These are phyloP conservation scores for Brassica carinata DNA, from an alignment of 345 rosid species.

Conservation along the genomic window DNA sequence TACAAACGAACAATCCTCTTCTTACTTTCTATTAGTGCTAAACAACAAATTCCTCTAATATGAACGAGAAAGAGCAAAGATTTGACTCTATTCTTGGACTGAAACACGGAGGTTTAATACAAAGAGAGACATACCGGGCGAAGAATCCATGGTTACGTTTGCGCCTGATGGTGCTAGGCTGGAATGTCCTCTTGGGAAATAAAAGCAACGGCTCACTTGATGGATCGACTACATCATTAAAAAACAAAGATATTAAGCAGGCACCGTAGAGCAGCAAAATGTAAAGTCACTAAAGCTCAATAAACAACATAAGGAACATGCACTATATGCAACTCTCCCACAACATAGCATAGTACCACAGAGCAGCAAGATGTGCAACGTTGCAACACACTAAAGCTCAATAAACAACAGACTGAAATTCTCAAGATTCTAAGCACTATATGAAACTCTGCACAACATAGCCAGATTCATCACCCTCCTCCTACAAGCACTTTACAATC, in stretches of 20 bases:
- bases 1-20: neutral
- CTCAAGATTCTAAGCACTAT: neutral
- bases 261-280: neutral
- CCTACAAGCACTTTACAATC: conserved; percentile 7
- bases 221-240: conserved; percentile 58
- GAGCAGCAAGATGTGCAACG: neutral
- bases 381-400: neutral
- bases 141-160: conserved; percentile 91
- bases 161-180: conserved; percentile 81
- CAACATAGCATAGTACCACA: neutral
- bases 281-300: neutral
- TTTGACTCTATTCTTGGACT: neutral
- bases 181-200: conserved; percentile 80
- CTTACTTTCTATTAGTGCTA: neutral
- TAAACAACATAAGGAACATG: neutral
- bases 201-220: conserved; percentile 73
- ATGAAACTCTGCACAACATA: neutral
- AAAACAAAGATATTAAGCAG: neutral
- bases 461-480: neutral
- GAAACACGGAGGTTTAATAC: neutral
- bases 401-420: neutral
- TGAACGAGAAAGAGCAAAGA: neutral
- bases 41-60: neutral
- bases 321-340: neutral
- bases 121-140: conserved; percentile 62